A percentile compares a stretch with the other conserved stretches of the same genome.
Conservation (phyloP, 2,329 filamentous ascomycete genomes). For the Ophiostoma pallidulum region DNA sequence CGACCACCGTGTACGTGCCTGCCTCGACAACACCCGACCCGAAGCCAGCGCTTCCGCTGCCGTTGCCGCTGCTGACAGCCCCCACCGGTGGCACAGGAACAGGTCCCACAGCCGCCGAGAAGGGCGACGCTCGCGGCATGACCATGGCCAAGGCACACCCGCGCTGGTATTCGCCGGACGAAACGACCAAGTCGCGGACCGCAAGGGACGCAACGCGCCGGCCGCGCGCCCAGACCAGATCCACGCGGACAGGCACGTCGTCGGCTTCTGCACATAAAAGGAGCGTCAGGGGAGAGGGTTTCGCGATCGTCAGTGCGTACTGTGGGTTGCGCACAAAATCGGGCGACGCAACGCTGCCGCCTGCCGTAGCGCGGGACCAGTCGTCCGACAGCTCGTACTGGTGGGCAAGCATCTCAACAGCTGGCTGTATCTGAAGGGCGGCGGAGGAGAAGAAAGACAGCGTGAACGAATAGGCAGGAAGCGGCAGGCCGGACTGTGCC, state of each 20-base stretch:
- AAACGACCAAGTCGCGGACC: conserved; percentile 66
- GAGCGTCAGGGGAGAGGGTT: conserved; percentile 55
- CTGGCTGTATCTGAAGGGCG: conserved; percentile 51
- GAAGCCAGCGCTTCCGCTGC: conserved; percentile 14
- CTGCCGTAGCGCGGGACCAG: conserved; percentile 74
- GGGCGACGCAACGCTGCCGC: conserved; percentile 69
- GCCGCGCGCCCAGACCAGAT: conserved; percentile 62
- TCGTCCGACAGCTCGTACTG: conserved; percentile 49
- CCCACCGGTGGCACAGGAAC: background rate
- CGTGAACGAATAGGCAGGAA: conserved; percentile 72
- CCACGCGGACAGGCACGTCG: conserved; percentile 72
- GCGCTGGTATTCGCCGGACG: conserved; percentile 81
- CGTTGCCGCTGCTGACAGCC: conserved; percentile 5
- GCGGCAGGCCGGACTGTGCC: conserved; percentile 62
- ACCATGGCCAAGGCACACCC: conserved; percentile 62
- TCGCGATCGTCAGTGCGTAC: conserved; percentile 55
- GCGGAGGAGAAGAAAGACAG: conserved; percentile 67
- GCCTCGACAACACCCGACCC: conserved; percentile 41
- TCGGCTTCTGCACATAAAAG: conserved; percentile 59
- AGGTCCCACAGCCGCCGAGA: conserved; percentile 15
- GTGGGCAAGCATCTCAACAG: conserved; percentile 49
- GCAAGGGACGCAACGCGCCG: conserved; percentile 61
- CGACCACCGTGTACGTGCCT: conserved; percentile 79
- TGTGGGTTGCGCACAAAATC: conserved; percentile 83
- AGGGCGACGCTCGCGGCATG: conserved; percentile 22